A percentile compares a stretch with the other conserved stretches of the same genome.
Evolutionary conservation across 1,284 basidiomycete genomes (phyloP).

Genomic region (Leccinum glutinopallens): DNA sequence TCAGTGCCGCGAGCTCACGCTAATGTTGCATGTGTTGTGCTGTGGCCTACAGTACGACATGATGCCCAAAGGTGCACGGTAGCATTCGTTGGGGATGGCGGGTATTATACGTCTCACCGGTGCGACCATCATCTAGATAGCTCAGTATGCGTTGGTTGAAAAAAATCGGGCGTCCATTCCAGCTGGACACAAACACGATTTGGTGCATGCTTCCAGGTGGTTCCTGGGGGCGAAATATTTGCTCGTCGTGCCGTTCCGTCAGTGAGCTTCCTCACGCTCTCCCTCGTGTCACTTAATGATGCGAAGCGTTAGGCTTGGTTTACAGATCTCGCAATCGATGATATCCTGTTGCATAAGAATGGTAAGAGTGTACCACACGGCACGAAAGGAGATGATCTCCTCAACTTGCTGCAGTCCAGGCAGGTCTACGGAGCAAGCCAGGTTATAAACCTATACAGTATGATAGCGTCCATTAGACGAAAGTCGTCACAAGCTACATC

Average conservation of each 20-base stretch:
- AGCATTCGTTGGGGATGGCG: neutral
- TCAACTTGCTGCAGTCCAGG: constrained; percentile 85
- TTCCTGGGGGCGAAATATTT: constrained; percentile 62
- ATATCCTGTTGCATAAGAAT: constrained; percentile 86
- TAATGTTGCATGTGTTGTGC: neutral
- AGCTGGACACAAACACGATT: neutral
- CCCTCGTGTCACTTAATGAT: constrained; percentile 88
- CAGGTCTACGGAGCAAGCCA: constrained; percentile 73
- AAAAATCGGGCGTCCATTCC: neutral
- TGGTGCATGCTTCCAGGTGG: neutral
- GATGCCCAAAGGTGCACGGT: neutral
- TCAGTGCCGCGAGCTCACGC: neutral
- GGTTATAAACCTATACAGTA: constrained; percentile 82
- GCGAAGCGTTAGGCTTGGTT: constrained; percentile 88
- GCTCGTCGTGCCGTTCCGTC: constrained; percentile 69
- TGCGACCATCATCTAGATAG: neutral
- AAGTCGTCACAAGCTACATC: constrained; percentile 84
- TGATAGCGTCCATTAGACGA: constrained; percentile 85
- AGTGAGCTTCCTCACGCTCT: constrained; percentile 46
- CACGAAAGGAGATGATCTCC: constrained; percentile 87
- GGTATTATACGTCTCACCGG: neutral
- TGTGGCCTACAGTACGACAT: neutral
- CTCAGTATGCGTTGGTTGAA: neutral
- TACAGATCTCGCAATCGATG: constrained; percentile 86
- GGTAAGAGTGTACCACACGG: constrained; percentile 93